Evolutionary conservation across 2,329 filamentous ascomycete species (phyloP).

Genomic region (Ophiostoma angusticollis): DNA sequence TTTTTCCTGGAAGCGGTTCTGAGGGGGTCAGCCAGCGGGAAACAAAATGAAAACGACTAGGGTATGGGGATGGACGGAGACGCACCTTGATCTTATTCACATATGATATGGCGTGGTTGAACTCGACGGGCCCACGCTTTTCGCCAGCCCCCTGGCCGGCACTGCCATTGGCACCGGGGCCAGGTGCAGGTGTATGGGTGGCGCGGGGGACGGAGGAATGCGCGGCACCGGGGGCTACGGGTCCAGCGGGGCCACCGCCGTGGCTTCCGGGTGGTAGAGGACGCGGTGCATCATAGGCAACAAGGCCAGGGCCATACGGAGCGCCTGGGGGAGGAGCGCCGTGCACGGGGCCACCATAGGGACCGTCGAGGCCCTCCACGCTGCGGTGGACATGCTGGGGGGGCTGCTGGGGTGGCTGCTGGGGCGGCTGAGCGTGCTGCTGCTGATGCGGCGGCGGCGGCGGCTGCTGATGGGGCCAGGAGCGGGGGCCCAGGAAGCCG

Average conservation of each 20-base stretch:
- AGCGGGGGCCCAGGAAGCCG: constrained; percentile 31
- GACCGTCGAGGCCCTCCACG: constrained; percentile 49
- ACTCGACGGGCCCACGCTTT: constrained; percentile 89
- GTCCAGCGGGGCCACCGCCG: constrained; percentile 1
- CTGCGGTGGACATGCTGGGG: constrained; percentile 41
- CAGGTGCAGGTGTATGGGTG: constrained; percentile 40
- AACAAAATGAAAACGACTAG: constrained; percentile 1
- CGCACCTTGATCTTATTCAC: constrained; percentile 98
- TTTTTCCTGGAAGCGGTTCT: constrained; percentile 94
- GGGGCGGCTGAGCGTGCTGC: constrained; percentile 44
- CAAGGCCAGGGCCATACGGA: constrained; percentile 17
- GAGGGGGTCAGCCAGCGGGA: constrained; percentile 4
- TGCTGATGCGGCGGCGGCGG: constrained; percentile 43
- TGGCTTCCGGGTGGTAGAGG: constrained; percentile 5
- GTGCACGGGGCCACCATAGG: constrained; percentile 46
- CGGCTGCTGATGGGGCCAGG: constrained; percentile 31
- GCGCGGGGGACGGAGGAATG: constrained; percentile 37
- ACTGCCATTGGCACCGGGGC: constrained; percentile 46
- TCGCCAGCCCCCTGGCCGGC: constrained; percentile 53
- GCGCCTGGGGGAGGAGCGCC: constrained; percentile 28
- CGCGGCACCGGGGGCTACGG: constrained; percentile 16
- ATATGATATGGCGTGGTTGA: constrained; percentile 98
- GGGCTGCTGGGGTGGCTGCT: constrained; percentile 48
- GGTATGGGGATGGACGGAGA: not conserved
- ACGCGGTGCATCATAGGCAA: no score